Evolutionary conservation across 2,329 filamentous ascomycete species (phyloP), one percentile per base, ranked within the genome.

Genomic region (Ceratocystis alfenasii): DNA sequence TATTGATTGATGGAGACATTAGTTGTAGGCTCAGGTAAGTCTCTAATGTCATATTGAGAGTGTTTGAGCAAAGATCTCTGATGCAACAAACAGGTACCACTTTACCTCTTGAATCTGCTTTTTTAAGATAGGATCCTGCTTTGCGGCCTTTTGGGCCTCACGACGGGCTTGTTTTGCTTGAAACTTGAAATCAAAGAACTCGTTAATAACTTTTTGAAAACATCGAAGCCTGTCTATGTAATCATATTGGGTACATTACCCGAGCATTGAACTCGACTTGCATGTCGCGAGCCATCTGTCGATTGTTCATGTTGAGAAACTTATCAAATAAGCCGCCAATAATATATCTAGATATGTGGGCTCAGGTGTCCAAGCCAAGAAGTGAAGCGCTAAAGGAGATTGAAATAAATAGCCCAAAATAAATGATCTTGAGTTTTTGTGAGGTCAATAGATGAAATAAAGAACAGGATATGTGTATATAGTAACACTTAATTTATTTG

Each of bases 251-350:
- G 33, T 20, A 15, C 50, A 73, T 67, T 74, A 80, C 79, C 73
- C 82, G 80, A 68, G 82, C 82, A 72, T 85, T 81, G 73, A 85
- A 84, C 74, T 85, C 82, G 74, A 82, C 79, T 72, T 85, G 81
- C 80, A 81, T 84, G 74, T 84, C 82, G 74, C 81, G 79, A 69
- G 81, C 78, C 67, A 79, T 76, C 17, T 84, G 82, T 73, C 81
- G 79, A 74, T 83, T 83, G 68, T 81, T 80, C 82, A 85, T 85
- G 66, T 68, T 77, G 74, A 10, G 68, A 41, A 15, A 41, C 36
- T 41, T 41, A 41, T 12, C 36, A 15, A 41, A 41, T 41, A 41
- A 41, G 36, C 12, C 10, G 12, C 10, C 36, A 41, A 41, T 41
- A 41, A 3, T 41, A 41, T 12, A 4, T 15, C 36, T 12, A 41